Percentiles rank a stretch among this genome's conserved stretches.
Conservation (phyloP, 208 protist genomes). For the Trypanosoma platydactyli region DNA sequence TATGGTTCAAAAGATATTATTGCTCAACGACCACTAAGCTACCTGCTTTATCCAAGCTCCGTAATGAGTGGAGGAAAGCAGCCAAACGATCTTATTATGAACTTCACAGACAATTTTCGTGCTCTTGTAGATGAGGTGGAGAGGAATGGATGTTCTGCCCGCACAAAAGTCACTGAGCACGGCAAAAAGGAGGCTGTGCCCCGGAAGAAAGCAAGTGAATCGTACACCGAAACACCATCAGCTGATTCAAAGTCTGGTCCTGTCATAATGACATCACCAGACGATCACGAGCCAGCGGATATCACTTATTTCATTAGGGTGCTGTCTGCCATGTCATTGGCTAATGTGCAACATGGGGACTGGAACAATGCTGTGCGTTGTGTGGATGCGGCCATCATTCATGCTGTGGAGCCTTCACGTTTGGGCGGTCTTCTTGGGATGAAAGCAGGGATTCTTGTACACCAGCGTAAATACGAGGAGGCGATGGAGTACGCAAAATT, state of each 20-base stretch:
- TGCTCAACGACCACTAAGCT: slow-evolving; percentile 77
- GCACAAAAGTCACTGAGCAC: slow-evolving; percentile 2
- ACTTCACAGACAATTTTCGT: slow-evolving; percentile 82
- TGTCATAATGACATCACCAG: slow-evolving; percentile 56
- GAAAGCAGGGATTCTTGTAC: slow-evolving; percentile 77
- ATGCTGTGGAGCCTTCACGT: slow-evolving; percentile 63
- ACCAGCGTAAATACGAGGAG: slow-evolving; percentile 71
- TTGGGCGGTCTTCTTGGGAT: slow-evolving; percentile 78
- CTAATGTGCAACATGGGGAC: slow-evolving; percentile 81
- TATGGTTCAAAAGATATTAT: slow-evolving; percentile 82
- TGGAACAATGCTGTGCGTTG: slow-evolving; percentile 70
- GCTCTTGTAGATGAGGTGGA: slow-evolving; percentile 82
- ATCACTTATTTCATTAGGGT: slow-evolving; percentile 83
- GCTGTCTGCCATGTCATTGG: slow-evolving; percentile 75
- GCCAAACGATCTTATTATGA: slow-evolving; percentile 68
- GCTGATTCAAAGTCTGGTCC: slow-evolving; percentile 19
- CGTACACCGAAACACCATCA: neutral
- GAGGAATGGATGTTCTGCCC: slow-evolving; percentile 60
- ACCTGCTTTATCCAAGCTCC: slow-evolving; percentile 79
- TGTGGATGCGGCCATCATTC: slow-evolving; percentile 62
- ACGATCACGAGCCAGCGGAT: slow-evolving; percentile 72
- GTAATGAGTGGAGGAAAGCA: slow-evolving; percentile 47
- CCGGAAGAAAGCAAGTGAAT: too few species aligned
- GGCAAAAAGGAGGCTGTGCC: neutral
- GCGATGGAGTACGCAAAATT: slow-evolving; percentile 55